phyloP scores from a whole-genome alignment of 495 filamentous ascomycete genomes.

The Apiosordaria backusii region DNA sequence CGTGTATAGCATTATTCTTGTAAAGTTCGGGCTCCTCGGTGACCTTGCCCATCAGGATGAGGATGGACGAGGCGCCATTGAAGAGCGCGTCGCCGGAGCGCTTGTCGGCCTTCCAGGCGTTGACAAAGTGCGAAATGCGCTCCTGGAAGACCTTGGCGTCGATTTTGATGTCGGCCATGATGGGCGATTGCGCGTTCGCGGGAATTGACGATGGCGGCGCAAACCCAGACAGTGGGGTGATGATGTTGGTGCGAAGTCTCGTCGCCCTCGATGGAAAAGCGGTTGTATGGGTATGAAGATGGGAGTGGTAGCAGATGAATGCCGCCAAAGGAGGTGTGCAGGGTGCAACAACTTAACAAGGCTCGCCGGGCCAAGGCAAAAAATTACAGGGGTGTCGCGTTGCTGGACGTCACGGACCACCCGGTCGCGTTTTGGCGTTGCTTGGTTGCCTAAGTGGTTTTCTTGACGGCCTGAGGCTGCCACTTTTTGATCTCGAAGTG shows the following conservation, averaged over 20 bases:
- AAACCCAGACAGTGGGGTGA: conserved; percentile 13
- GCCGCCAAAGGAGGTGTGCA: not conserved
- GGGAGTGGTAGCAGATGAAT: not conserved
- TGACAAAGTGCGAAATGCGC: conserved; percentile 78
- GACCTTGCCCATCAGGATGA: conserved; percentile 90
- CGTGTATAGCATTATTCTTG: conserved; percentile 94
- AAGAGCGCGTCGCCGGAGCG: conserved; percentile 78
- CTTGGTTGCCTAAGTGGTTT: conserved; percentile 20
- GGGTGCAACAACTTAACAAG: conserved; percentile 5
- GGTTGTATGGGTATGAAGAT: conserved; percentile 12
- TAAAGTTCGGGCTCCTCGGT: conserved; percentile 78
- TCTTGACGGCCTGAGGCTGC: conserved; percentile 10
- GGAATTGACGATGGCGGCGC: conserved; percentile 27
- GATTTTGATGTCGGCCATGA: conserved; percentile 72
- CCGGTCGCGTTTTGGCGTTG: conserved; percentile 16
- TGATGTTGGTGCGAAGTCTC: conserved; percentile 10
- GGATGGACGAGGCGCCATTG: conserved; percentile 75
- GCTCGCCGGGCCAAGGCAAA: conserved; percentile 13
- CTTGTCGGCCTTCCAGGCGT: conserved; percentile 94
- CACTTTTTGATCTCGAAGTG: not conserved
- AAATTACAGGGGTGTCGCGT: conserved; percentile 22
- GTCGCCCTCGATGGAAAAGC: not conserved
- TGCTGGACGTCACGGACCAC: conserved; percentile 17
- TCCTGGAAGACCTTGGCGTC: conserved; percentile 89
- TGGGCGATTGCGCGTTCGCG: conserved; percentile 31